phyloP scores from a whole-genome alignment of 1,284 basidiomycete species.

The Leccinum insolens region DNA sequence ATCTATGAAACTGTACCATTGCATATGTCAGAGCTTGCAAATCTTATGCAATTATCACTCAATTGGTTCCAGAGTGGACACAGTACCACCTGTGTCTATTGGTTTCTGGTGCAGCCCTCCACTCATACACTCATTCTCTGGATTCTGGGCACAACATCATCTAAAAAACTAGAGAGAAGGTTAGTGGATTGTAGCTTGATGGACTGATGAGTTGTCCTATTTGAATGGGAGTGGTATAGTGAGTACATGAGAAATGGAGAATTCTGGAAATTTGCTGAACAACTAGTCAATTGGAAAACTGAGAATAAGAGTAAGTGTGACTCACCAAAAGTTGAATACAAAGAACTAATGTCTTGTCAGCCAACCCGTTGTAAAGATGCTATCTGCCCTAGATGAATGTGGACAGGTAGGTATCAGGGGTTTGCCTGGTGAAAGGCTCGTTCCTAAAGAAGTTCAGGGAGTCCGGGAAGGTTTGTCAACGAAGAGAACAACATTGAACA shows the following conservation, averaged over 20 bases:
- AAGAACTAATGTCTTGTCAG: not conserved
- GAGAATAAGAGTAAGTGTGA: not conserved
- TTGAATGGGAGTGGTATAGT: not conserved
- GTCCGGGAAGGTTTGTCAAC: too few relatives aligned
- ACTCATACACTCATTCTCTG: not conserved
- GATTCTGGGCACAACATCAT: not conserved
- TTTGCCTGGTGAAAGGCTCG: too few relatives aligned
- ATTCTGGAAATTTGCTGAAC: not conserved
- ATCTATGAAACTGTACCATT: not conserved
- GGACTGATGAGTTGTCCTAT: not conserved
- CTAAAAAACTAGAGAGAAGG: not conserved
- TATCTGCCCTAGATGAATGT: too few relatives aligned
- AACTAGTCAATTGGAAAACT: not conserved
- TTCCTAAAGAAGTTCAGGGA: too few relatives aligned
- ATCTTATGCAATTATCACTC: not conserved
- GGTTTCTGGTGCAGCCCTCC: not conserved
- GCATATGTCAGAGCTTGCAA: not conserved
- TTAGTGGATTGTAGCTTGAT: not conserved
- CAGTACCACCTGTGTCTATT: not conserved
- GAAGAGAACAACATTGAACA: too few relatives aligned
- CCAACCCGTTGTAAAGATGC: too few relatives aligned
- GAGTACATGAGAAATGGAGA: not conserved
- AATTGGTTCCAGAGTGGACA: not conserved
- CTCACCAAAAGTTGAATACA: not conserved
- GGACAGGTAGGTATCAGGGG: too few relatives aligned